Evolutionary conservation across 306 rosid genomes (phyloP).

Genomic region (Argentina anserina): DNA sequence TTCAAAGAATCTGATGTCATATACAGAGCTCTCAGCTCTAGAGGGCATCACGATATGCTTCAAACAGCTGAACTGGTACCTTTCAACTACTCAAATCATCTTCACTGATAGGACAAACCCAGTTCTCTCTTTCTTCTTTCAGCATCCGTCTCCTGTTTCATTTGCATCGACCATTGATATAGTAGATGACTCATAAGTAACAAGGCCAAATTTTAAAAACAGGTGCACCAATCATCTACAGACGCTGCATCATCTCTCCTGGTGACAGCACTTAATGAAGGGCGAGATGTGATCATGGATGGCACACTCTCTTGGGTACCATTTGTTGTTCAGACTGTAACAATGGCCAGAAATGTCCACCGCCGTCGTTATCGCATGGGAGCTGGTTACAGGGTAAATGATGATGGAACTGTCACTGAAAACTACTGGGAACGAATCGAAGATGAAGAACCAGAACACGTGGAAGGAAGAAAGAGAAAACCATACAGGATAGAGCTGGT

Average conservation of each 20-base stretch:
- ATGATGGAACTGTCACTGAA: slow-evolving; percentile 65
- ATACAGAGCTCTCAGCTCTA: slow-evolving; percentile 83
- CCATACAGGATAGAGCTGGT: slow-evolving; percentile 95
- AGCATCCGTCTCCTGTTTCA: not conserved
- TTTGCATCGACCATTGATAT: not conserved
- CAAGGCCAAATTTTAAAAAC: slow-evolving; percentile 24
- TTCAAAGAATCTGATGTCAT: slow-evolving; percentile 96
- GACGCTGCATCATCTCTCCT: slow-evolving; percentile 95
- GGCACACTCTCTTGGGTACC: slow-evolving; percentile 97
- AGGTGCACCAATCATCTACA: slow-evolving; percentile 97
- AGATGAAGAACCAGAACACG: slow-evolving; percentile 60
- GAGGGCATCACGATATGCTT: slow-evolving; percentile 93
- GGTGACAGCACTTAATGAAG: slow-evolving; percentile 91
- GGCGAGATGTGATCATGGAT: slow-evolving; percentile 93
- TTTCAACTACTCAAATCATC: slow-evolving; percentile 12
- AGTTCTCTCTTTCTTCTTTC: not conserved
- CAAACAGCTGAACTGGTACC: slow-evolving; percentile 89
- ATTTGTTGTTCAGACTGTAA: slow-evolving; percentile 91
- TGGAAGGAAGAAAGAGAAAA: slow-evolving; percentile 73
- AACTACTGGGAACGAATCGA: slow-evolving; percentile 76
- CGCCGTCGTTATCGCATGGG: slow-evolving; percentile 96
- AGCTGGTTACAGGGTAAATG: slow-evolving; percentile 58
- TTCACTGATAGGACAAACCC: not conserved
- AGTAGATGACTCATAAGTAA: not conserved
- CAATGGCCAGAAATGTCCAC: slow-evolving; percentile 92